A percentile compares a stretch with the other conserved stretches of the same genome.
These are phyloP conservation scores for Chytridium lagenaria DNA, from an alignment of 371 early-diverging fungal species.

Conservation along the genomic window DNA sequence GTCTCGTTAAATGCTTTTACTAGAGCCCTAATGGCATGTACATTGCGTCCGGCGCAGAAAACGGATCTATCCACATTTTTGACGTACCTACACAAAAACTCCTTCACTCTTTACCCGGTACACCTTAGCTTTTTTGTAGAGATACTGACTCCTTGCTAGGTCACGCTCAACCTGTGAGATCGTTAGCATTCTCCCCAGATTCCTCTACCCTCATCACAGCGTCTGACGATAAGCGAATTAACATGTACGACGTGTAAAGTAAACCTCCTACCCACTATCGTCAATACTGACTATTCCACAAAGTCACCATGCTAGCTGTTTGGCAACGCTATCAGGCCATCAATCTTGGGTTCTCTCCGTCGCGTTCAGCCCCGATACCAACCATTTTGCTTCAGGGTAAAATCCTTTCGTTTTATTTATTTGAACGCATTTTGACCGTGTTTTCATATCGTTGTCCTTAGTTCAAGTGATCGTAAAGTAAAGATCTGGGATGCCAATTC, in stretches of 20 bases:
- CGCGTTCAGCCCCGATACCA: constrained; percentile 71
- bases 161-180: constrained; percentile 77
- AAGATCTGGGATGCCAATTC: constrained; percentile 82
- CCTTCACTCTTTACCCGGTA: constrained; percentile 69
- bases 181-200: constrained; percentile 76
- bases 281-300: background rate
- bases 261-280: background rate
- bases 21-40: constrained; percentile 81
- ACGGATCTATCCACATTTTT: constrained; percentile 77
- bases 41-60: constrained; percentile 78
- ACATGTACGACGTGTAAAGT: constrained; percentile 78
- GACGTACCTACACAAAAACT: constrained; percentile 72
- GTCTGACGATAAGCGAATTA: constrained; percentile 81
- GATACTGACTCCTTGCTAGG: constrained; percentile 46
- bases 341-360: constrained; percentile 78
- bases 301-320: constrained; percentile 70
- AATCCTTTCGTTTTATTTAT: background rate
- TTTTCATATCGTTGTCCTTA: constrained; percentile 8
- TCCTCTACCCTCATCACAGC: constrained; percentile 73
- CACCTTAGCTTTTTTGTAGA: background rate
- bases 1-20: constrained; percentile 19
- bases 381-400: constrained; percentile 73
- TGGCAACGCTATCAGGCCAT: constrained; percentile 78
- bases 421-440: no score
- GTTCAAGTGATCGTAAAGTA: constrained; percentile 74